Evolutionary conservation across 192 early-diverging fungal species (phyloP).

Genomic region (Linnemannia zychae): DNA sequence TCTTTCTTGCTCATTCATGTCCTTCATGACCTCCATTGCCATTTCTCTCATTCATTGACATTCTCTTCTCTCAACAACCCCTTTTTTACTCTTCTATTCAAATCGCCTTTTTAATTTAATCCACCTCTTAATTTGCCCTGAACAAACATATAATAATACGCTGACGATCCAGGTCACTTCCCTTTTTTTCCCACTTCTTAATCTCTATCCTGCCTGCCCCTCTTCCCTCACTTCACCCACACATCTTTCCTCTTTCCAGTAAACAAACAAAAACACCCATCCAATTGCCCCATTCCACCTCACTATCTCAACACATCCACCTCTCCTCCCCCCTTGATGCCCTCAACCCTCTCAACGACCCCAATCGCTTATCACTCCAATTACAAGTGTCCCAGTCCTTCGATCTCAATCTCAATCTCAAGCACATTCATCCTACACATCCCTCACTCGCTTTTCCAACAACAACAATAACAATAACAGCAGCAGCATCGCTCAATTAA

Average conservation of each 20-base stretch:
- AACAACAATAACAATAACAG: neutral
- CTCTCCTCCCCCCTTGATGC: neutral
- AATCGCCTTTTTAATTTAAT: neutral
- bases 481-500: neutral
- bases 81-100: neutral
- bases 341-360: neutral
- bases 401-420: neutral
- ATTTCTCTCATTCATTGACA: too few relatives aligned
- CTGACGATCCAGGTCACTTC: conserved; percentile 8
- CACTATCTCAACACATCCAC: neutral
- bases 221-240: neutral
- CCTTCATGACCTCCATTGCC: neutral
- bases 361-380: neutral
- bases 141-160: conserved; percentile 12
- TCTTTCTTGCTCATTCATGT: neutral
- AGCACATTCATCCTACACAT: neutral
- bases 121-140: neutral
- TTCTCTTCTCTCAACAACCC: too few relatives aligned
- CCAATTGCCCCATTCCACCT: neutral
- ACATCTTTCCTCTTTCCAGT: neutral
- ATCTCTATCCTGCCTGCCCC: neutral
- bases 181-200: neutral
- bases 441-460: neutral
- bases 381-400: neutral
- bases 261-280: neutral